phyloP scores from a whole-genome alignment of 2,329 filamentous ascomycete genomes.

The Colletotrichum theobromicola region DNA sequence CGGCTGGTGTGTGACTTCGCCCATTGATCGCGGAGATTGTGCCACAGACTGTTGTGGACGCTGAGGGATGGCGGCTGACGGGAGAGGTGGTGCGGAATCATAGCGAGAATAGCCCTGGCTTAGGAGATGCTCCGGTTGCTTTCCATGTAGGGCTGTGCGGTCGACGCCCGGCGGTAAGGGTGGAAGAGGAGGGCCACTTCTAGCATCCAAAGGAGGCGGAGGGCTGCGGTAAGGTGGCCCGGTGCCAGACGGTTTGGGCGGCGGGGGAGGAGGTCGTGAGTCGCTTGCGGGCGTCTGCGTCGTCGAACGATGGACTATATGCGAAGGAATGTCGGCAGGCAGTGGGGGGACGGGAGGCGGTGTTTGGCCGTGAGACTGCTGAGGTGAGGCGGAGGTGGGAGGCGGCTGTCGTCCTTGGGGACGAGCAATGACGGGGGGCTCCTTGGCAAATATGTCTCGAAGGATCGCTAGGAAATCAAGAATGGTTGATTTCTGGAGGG shows the following conservation, averaged over 20 bases:
- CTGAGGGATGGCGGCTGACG: constrained; percentile 26
- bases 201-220: constrained; percentile 18
- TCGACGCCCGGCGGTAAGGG: constrained; percentile 33
- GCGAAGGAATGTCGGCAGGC: constrained; percentile 65
- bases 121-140: constrained; percentile 4
- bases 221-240: constrained; percentile 35
- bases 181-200: constrained; percentile 32
- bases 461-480: constrained; percentile 83
- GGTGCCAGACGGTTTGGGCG: constrained; percentile 55
- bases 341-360: constrained; percentile 76
- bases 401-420: constrained; percentile 55
- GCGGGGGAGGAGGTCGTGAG: constrained; percentile 52
- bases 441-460: constrained; percentile 88
- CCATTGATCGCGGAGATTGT: constrained; percentile 6
- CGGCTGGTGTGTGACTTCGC: constrained; percentile 15
- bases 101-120: constrained; percentile 42
- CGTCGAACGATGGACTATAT: constrained; percentile 35
- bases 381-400: constrained; percentile 33
- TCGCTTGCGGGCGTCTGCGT: constrained; percentile 36
- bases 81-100: constrained; percentile 52
- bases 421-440: constrained; percentile 86
- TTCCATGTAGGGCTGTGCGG: constrained; percentile 25
- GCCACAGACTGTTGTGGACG: background rate
- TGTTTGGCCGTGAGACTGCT: constrained; percentile 38
- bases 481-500: constrained; percentile 77